These are phyloP conservation scores for Ogataea henricii DNA, from an alignment of 805 yeast genomes.

Conservation along the genomic window DNA sequence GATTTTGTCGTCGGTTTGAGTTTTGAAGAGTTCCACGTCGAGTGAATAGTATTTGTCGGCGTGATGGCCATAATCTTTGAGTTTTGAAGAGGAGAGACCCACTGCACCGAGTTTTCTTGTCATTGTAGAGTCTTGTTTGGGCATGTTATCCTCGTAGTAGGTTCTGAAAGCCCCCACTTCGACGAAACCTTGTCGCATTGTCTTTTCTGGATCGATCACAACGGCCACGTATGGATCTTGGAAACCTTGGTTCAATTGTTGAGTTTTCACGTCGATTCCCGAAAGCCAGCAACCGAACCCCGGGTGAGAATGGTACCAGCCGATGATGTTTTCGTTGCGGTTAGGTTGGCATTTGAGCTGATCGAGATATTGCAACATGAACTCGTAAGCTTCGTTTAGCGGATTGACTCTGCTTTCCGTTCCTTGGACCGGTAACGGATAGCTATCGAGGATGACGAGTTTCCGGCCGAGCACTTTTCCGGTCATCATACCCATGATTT, in stretches of 20 bases:
- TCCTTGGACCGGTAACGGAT: slow-evolving; percentile 90
- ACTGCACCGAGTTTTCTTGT: slow-evolving; percentile 12
- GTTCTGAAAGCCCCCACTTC: slow-evolving; percentile 92
- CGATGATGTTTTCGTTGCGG: slow-evolving; percentile 74
- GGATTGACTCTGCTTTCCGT: slow-evolving; percentile 97
- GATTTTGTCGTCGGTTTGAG: slow-evolving; percentile 49
- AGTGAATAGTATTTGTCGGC: slow-evolving; percentile 68
- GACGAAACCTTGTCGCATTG: slow-evolving; percentile 60
- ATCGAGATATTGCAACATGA: slow-evolving; percentile 82
- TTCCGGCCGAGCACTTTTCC: slow-evolving; percentile 64
- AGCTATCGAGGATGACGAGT: slow-evolving; percentile 76
- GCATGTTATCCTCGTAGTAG: slow-evolving; percentile 34
- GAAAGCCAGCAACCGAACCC: slow-evolving; percentile 97
- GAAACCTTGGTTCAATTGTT: slow-evolving; percentile 76
- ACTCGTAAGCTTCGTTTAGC: slow-evolving; percentile 89
- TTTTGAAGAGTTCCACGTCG: slow-evolving; percentile 60
- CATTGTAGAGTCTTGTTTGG: not conserved
- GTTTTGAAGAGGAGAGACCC: slow-evolving; percentile 50
- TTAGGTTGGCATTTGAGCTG: slow-evolving; percentile 48
- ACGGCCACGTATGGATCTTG: slow-evolving; percentile 92
- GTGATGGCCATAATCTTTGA: slow-evolving; percentile 70
- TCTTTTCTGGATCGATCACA: slow-evolving; percentile 81
- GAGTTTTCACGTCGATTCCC: slow-evolving; percentile 92
- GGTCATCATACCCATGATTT: slow-evolving; percentile 93
- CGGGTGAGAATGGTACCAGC: slow-evolving; percentile 98